Evolutionary conservation across 495 filamentous ascomycete species (phyloP), one percentile per base, ranked within the genome.

Genomic region (Hypomontagnella monticulosa): DNA sequence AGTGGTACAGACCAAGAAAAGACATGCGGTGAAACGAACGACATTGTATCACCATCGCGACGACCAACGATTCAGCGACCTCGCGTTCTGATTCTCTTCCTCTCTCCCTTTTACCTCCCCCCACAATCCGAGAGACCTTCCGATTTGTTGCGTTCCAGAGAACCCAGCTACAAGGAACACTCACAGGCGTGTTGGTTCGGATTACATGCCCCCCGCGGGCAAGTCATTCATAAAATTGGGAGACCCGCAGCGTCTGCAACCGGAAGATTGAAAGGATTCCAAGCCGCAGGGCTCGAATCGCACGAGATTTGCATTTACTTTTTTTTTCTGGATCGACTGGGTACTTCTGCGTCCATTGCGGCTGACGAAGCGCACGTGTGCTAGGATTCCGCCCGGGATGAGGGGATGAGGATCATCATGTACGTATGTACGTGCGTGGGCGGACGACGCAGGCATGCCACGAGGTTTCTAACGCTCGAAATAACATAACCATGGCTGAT

Each of bases 21-120:
- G 44, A 59, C 47, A 69, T 71, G 71, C 53, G 33, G 71, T 73
- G 71, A 61, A 63, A 73, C 69, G 69, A 71, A 67, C 71, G 66
- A 66, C 34, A 11, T 27, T 63, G 69, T 67, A 57, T 53, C 51
- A 67, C 66, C 42, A 46, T 55, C 33, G 12, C 47, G 9, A 59
- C 64, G 68, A 67, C 61, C 59, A 52, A 55, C 61, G 49, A 61
- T 60, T 52, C 57, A 69, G 59, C 62, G 47, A 61, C 48, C 48
- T 54, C 60, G 40, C 16, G 15, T 50, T 50, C 11, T 19, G 36
- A 38, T 9, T 36, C 18, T 46, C 18, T 44, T 18, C 16, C 14
- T 47, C 20, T 50, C n/a, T 27, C 23, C 23, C 23, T 27, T 6
- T 6, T 27, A 27, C 23, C 23, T 27, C 23, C 23, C 23, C 23